These are phyloP conservation scores for Arctium lappa DNA, from an alignment of 129 eudicot genomes.

Conservation along the genomic window DNA sequence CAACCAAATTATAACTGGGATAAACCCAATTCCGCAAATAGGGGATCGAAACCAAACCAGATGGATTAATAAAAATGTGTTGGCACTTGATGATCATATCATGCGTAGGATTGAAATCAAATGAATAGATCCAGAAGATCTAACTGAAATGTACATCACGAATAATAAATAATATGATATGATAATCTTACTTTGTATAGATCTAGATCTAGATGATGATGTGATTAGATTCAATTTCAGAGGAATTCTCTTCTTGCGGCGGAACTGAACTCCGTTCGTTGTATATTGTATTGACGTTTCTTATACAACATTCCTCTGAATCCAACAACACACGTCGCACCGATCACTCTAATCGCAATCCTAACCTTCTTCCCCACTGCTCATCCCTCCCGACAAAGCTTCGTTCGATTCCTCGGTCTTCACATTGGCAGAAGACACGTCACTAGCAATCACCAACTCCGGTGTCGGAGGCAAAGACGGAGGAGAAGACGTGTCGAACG, in stretches of 20 bases:
- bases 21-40: constrained; percentile 60
- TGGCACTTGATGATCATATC: too few species aligned
- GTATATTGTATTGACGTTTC: constrained; percentile 55
- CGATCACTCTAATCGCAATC: too few species aligned
- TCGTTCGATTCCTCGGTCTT: too few species aligned
- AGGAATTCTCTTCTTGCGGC: constrained; percentile 57
- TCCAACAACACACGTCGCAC: constrained; percentile 7
- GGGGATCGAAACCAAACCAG: constrained; percentile 44
- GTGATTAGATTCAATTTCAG: constrained; percentile 19
- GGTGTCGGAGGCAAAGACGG: too few species aligned
- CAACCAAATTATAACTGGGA: constrained; percentile 64
- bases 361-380: too few species aligned
- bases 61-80: background rate
- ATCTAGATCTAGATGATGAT: constrained; percentile 24
- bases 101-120: background rate
- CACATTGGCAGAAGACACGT: too few species aligned
- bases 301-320: constrained; percentile 44
- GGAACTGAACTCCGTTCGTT: constrained; percentile 47
- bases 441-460: too few species aligned
- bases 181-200: constrained; percentile 7
- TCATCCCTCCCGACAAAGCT: too few species aligned
- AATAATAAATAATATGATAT: background rate
- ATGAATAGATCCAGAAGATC: constrained; percentile 28
- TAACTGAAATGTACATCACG: constrained; percentile 26
- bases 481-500: background rate